Conservation (phyloP, 768 basidiomycete genomes). For the Mycena crocata region DNA sequence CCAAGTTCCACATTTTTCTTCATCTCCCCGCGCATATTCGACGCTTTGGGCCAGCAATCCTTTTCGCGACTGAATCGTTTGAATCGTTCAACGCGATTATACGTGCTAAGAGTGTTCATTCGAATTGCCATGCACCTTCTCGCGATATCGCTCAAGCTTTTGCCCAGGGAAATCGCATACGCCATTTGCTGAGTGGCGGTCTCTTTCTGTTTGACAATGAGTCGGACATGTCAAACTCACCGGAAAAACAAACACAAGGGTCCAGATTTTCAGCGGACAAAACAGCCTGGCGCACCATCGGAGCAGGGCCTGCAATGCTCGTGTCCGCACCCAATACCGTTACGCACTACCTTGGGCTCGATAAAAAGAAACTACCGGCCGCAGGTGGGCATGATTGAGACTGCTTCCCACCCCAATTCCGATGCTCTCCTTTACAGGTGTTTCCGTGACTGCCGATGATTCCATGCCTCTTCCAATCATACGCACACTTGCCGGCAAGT, state of each 20-base stretch:
- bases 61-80: constrained; percentile 53
- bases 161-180: constrained; percentile 40
- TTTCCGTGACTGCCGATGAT: neutral
- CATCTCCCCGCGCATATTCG: constrained; percentile 52
- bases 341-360: constrained; percentile 9
- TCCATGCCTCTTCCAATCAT: neutral
- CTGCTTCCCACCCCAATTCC: neutral
- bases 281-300: neutral
- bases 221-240: neutral
- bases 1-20: constrained; percentile 55
- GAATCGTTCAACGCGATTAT: constrained; percentile 46
- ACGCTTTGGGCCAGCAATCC: constrained; percentile 54
- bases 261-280: neutral
- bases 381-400: neutral
- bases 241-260: constrained; percentile 32
- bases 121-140: constrained; percentile 48
- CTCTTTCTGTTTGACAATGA: neutral
- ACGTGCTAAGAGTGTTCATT: constrained; percentile 44
- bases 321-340: neutral
- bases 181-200: constrained; percentile 42
- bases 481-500: neutral
- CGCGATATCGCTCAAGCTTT: constrained; percentile 43
- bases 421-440: neutral
- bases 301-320: neutral
- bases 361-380: neutral